Conservation (phyloP, 2,329 filamentous ascomycete genomes). For the Aspergillus sergii region DNA sequence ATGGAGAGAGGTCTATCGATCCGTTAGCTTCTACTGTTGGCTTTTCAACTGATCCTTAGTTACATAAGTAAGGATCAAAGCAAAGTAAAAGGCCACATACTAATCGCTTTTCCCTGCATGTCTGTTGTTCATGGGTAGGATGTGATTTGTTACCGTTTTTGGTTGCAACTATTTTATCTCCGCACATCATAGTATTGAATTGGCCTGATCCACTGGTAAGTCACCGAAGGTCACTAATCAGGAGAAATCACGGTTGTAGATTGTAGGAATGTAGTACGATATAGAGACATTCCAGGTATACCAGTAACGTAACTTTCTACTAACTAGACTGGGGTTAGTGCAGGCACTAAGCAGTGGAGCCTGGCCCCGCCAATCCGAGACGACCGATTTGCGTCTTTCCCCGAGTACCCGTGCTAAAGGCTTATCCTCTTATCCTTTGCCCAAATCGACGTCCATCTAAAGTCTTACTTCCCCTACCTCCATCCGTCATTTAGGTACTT, state of each 20-base stretch:
- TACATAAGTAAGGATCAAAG: not conserved
- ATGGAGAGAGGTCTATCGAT: slow-evolving; percentile 25
- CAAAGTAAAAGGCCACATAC: slow-evolving; percentile 18
- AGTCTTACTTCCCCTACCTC: slow-evolving; percentile 1
- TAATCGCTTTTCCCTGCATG: slow-evolving; percentile 27
- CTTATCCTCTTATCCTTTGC: slow-evolving; percentile 4
- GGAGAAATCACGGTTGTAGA: not conserved
- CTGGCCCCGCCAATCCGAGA: slow-evolving; percentile 16
- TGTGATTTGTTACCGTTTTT: not conserved
- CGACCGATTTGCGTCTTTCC: slow-evolving; percentile 10
- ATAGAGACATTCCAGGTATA: no score
- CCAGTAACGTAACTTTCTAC: not conserved
- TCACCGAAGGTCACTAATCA: not conserved
- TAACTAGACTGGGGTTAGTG: not conserved
- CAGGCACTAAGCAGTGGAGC: not conserved
- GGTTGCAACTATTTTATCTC: not conserved
- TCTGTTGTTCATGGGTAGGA: slow-evolving; percentile 16
- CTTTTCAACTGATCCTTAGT: not conserved
- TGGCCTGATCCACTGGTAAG: not conserved
- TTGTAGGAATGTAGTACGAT: not conserved
- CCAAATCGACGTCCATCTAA: not conserved
- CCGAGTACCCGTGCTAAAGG: not conserved
- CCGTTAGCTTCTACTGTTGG: slow-evolving; percentile 21
- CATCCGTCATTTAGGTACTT: slow-evolving; percentile 3
- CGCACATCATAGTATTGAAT: not conserved